phyloP scores from a whole-genome alignment of 2,329 filamentous ascomycete species.

The Tolypocladium sp. region DNA sequence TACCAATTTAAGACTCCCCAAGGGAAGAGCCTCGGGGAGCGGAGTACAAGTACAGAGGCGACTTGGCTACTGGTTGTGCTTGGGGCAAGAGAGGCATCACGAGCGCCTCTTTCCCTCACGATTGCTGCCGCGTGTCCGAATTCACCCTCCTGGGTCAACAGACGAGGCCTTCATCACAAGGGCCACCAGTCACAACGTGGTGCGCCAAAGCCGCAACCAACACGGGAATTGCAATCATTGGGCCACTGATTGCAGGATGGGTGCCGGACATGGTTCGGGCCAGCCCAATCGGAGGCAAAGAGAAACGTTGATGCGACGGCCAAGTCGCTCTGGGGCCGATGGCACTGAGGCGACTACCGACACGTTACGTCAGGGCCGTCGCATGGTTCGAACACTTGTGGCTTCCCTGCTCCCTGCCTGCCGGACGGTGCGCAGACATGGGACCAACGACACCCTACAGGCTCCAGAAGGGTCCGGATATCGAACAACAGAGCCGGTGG shows the following conservation, averaged over 20 bases:
- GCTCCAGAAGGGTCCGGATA: constrained; percentile 1
- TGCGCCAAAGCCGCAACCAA: background rate
- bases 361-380: constrained; percentile 6
- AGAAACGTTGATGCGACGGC: constrained; percentile 2
- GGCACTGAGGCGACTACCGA: constrained; percentile 3
- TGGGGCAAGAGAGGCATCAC: background rate
- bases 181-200: background rate
- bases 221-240: background rate
- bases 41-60: too few relatives aligned
- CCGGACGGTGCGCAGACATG: background rate
- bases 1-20: background rate
- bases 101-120: background rate
- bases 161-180: background rate
- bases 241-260: background rate
- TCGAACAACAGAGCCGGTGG: background rate
- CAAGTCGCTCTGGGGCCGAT: background rate
- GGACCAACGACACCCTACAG: background rate
- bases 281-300: background rate
- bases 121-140: background rate
- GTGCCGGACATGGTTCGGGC: background rate
- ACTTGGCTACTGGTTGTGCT: background rate
- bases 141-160: background rate
- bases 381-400: background rate
- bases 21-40: background rate
- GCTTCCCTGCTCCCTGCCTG: background rate